Evolutionary conservation across 2,329 filamentous ascomycete genomes (phyloP).

Genomic region (Elsinoe australis): DNA sequence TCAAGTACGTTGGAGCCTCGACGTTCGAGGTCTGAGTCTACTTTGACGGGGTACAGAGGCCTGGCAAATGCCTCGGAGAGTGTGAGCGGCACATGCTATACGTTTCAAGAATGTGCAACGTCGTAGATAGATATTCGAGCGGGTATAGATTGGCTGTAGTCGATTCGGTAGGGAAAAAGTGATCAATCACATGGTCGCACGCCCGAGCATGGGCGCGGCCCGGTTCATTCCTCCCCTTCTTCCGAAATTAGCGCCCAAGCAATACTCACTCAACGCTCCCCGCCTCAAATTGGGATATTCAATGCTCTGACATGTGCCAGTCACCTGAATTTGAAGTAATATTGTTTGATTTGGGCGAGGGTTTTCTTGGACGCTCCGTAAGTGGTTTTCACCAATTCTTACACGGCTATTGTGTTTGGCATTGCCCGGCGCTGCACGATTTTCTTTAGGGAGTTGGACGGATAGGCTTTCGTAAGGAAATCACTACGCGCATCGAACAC

Average conservation of each 20-base stretch:
- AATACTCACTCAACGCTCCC: conserved; percentile 3
- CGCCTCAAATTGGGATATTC: not conserved
- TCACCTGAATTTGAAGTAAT: too few relatives aligned
- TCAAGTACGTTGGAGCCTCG: conserved; percentile 1
- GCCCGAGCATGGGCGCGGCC: not conserved
- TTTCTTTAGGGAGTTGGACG: too few relatives aligned
- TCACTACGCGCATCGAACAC: too few relatives aligned
- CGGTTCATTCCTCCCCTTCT: not conserved
- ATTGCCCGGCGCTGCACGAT: too few relatives aligned
- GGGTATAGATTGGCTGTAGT: conserved; percentile 6
- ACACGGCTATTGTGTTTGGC: too few relatives aligned
- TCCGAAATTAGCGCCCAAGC: not conserved
- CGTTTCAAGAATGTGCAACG: conserved; percentile 11
- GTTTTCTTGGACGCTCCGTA: too few relatives aligned
- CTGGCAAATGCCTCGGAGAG: conserved; percentile 9
- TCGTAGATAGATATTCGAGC: conserved; percentile 5
- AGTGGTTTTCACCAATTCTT: too few relatives aligned
- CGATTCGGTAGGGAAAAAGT: not conserved
- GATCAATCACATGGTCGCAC: conserved; percentile 7
- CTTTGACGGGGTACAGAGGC: not conserved
- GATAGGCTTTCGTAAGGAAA: too few relatives aligned
- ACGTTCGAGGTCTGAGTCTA: conserved; percentile 6
- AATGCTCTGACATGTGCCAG: conserved; percentile 9
- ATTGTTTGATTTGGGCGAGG: too few relatives aligned
- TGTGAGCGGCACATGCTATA: conserved; percentile 14